phyloP scores from a whole-genome alignment of 768 basidiomycete species.

The Pleurotus citrinopileatus region DNA sequence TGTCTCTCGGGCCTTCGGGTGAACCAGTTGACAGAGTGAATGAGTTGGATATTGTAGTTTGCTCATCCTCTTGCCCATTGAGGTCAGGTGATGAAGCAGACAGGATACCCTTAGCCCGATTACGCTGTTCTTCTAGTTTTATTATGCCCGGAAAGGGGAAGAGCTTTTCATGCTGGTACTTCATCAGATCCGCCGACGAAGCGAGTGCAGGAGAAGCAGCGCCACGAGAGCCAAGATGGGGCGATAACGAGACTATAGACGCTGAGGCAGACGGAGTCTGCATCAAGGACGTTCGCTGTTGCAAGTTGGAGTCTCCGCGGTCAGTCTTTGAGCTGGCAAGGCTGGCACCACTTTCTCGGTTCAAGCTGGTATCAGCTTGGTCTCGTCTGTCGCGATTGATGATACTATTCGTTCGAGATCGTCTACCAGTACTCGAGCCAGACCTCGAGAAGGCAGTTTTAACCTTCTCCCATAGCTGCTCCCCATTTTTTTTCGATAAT shows the following conservation, averaged over 20 bases:
- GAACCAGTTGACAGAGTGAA: conserved; percentile 49
- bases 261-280: conserved; percentile 67
- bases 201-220: conserved; percentile 79
- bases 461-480: conserved; percentile 72
- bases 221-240: conserved; percentile 50
- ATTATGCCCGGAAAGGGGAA: conserved; percentile 90
- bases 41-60: conserved; percentile 39
- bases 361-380: conserved; percentile 69
- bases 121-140: conserved; percentile 71
- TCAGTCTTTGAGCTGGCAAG: conserved; percentile 61
- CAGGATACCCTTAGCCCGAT: conserved; percentile 50
- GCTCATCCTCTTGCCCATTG: conserved; percentile 47
- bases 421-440: conserved; percentile 64
- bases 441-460: conserved; percentile 66
- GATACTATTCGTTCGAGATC: conserved; percentile 79
- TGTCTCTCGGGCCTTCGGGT: conserved; percentile 52
- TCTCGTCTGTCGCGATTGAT: conserved; percentile 63
- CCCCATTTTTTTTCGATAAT: conserved; percentile 54
- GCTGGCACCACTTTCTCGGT: conserved; percentile 75
- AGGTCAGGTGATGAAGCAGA: conserved; percentile 45
- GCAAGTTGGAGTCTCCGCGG: conserved; percentile 40
- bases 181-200: conserved; percentile 66
- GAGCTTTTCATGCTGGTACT: conserved; percentile 77
- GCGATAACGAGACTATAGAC: conserved; percentile 62
- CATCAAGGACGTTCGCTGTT: conserved; percentile 37